A percentile compares a stretch with the other conserved stretches of the same genome.
Conservation (phyloP, 2,329 filamentous ascomycete species). For the Lachnellula hyalina region DNA sequence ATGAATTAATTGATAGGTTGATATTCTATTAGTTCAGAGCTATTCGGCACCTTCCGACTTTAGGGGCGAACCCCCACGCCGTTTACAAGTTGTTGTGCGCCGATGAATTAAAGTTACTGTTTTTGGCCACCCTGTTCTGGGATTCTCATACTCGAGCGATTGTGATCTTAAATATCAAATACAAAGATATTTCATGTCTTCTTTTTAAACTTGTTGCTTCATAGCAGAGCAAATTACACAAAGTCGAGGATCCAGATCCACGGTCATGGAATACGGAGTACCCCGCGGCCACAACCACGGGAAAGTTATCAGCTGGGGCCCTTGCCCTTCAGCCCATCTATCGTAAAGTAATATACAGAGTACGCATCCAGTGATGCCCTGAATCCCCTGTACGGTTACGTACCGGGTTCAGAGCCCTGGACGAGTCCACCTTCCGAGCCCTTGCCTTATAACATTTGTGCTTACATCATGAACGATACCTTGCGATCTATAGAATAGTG, state of each 20-base stretch:
- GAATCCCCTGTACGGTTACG: not conserved
- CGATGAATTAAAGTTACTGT: too few relatives aligned
- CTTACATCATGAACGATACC: not conserved
- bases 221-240: too few relatives aligned
- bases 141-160: too few relatives aligned
- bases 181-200: too few relatives aligned
- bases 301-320: not conserved
- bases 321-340: not conserved
- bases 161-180: too few relatives aligned
- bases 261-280: not conserved
- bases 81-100: too few relatives aligned
- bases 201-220: too few relatives aligned
- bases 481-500: not conserved
- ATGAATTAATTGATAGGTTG: too few relatives aligned
- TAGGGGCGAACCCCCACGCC: too few relatives aligned
- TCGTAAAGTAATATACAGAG: not conserved
- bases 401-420: not conserved
- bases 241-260: not conserved
- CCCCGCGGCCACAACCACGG: not conserved
- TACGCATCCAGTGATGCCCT: not conserved
- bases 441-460: not conserved
- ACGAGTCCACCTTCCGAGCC: not conserved
- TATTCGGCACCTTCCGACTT: too few relatives aligned
- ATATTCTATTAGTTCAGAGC: too few relatives aligned
- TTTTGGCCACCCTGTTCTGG: too few relatives aligned